phyloP scores from a whole-genome alignment of 805 yeast genomes.

The Ogataea saltuana region DNA sequence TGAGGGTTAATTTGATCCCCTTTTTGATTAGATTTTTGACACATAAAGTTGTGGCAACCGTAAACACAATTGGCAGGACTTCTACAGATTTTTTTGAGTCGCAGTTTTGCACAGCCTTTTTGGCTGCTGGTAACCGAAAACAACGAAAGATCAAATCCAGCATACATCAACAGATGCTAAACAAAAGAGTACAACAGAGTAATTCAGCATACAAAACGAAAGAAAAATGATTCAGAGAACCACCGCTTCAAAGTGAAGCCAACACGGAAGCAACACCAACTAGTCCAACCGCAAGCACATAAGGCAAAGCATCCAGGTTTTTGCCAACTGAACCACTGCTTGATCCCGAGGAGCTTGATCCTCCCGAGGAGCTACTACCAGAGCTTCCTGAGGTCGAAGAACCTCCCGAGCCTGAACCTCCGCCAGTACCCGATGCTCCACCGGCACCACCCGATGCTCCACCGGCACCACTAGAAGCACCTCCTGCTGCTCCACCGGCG shows the following conservation, averaged over 20 bases:
- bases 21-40: constrained; percentile 14
- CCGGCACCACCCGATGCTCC: constrained; percentile 4
- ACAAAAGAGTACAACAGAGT: too few species aligned
- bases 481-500: constrained; percentile 9
- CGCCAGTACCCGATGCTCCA: constrained; percentile 1
- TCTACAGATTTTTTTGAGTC: too few species aligned
- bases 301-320: constrained; percentile 15
- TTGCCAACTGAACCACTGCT: constrained; percentile 14
- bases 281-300: constrained; percentile 24
- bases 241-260: constrained; percentile 31
- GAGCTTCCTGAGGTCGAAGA: constrained; percentile 6
- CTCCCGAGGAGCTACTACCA: constrained; percentile 6
- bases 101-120: too few species aligned
- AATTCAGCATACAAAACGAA: too few species aligned
- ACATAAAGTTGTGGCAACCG: not conserved
- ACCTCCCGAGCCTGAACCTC: constrained; percentile 8
- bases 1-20: constrained; percentile 13
- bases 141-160: not conserved
- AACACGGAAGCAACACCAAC: constrained; percentile 27
- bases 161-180: too few species aligned
- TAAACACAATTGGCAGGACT: too few species aligned
- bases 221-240: too few species aligned
- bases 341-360: constrained; percentile 16
- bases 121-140: not conserved
- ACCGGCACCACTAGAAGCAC: constrained; percentile 10